A percentile compares a stretch with the other conserved stretches of the same genome.
Evolutionary conservation across 176 grass and related monocot species (phyloP).

Genomic region (Eragrostis nindensis): DNA sequence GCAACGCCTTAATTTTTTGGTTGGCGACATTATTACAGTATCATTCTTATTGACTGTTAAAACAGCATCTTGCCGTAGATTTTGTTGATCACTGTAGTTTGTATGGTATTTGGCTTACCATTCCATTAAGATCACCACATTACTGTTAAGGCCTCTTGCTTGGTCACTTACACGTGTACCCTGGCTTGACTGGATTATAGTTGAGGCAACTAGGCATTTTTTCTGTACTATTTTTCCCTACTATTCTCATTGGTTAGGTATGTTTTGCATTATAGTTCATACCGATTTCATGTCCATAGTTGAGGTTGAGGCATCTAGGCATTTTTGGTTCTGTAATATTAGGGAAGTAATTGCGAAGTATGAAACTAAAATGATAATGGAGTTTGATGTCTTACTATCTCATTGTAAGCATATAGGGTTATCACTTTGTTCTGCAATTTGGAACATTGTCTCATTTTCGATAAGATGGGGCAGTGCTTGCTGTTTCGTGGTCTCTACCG

Average conservation of each 20-base stretch:
- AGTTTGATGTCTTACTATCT: neutral
- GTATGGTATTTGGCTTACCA: constrained; percentile 20
- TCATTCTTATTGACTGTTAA: neutral
- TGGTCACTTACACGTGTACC: neutral
- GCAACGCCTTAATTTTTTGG: neutral
- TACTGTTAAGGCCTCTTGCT: constrained; percentile 1
- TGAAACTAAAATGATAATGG: neutral
- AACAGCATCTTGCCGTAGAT: neutral
- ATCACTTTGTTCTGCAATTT: neutral
- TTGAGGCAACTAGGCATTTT: too few species aligned
- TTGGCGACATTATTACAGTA: neutral
- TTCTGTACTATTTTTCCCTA: constrained; percentile 9
- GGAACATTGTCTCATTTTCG: neutral
- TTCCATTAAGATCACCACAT: constrained; percentile 16
- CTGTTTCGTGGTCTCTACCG: neutral
- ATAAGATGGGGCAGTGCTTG: neutral
- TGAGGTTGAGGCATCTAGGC: neutral
- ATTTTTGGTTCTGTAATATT: neutral
- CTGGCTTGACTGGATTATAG: neutral
- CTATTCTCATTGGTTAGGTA: constrained; percentile 12
- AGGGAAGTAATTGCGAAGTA: neutral
- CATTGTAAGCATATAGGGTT: neutral
- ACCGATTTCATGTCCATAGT: neutral
- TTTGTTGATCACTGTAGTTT: constrained; percentile 35
- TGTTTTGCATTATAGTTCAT: neutral